Base-by-base conservation (phyloP, 805 yeast species). In the Torulaspora indica region DNA sequence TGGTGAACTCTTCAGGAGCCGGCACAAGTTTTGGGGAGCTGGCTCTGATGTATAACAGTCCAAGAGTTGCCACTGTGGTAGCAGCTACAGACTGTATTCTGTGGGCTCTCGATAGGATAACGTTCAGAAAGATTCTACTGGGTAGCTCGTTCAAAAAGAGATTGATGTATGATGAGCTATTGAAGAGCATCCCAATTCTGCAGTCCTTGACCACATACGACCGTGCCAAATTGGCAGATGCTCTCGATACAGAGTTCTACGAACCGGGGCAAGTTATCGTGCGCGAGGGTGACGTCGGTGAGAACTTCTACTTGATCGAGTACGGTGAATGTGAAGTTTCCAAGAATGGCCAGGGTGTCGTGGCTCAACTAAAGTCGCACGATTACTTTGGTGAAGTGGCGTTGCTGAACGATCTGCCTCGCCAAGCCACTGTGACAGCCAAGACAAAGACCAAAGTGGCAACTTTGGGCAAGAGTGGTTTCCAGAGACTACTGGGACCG, bases 301-400 rank as follows among this genome's bases (percentile, higher is more conserved):
- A 82, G 47, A 76, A 79, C 47, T 85, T 85, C 56, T 85, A 81
- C 60, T 65, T 85, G 46, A 79, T 85, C 43, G 87, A 90, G 67
- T 74, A 79, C 54, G 98, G 98, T 52, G 75, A 75, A 44, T 95
- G 95, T 45, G 79, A 79, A 49, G 93, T 93, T 33, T 61, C 75
- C 34, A 85, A 79, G 58, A 51, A 60, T 4, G 78, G 73, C 30
- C 74, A 74, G 35, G 90, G 90, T 18, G 73, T 75, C 35, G 73
- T 89, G 27, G 76, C 74, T 17, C 70, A 70, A 12, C 72, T 88
- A 47, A 68, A 74, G 36, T 80, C 84, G 58, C 97, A 97, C 51
- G 95, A 85, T 63, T 93, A 93, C 69, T 93, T 93, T 66, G 98
- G 98, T 53, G 98, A 93, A 69, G 81, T 93, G 51, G 98, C 98